Conservation (phyloP, 2,329 filamentous ascomycete genomes). For the Fusarium austroafricanum region DNA sequence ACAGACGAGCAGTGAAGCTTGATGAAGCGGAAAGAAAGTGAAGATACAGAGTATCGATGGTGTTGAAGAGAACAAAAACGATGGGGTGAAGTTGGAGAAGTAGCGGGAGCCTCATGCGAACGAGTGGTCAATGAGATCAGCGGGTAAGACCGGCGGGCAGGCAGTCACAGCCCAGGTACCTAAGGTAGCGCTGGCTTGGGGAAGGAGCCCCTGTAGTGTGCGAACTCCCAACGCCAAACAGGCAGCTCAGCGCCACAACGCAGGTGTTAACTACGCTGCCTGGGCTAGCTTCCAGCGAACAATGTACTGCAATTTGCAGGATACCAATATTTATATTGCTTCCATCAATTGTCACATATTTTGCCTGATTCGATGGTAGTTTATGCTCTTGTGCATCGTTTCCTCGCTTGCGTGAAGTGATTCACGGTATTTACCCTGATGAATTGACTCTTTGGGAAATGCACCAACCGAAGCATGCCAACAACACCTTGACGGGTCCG, state of each 20-base stretch:
- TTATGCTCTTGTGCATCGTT: not conserved
- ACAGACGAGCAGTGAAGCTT: not conserved
- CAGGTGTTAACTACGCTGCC: constrained; percentile 2
- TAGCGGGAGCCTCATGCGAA: constrained; percentile 11
- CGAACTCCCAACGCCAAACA: constrained; percentile 14
- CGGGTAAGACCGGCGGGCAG: constrained; percentile 7
- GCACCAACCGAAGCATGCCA: not conserved
- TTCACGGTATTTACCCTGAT: constrained; percentile 15
- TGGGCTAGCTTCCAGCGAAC: not conserved
- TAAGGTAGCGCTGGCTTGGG: not conserved
- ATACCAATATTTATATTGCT: not conserved
- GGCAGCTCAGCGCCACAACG: constrained; percentile 17
- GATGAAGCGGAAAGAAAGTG: constrained; percentile 5
- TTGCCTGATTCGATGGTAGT: not conserved
- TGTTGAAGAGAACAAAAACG: constrained; percentile 22
- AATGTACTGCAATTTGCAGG: too few species aligned
- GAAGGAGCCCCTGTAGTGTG: constrained; percentile 1
- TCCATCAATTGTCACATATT: not conserved
- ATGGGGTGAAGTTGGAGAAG: constrained; percentile 26
- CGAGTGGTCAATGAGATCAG: constrained; percentile 2
- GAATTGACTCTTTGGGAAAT: not conserved
- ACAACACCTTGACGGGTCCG: constrained; percentile 1
- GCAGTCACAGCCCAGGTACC: constrained; percentile 4
- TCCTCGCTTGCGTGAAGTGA: not conserved
- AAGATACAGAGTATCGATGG: constrained; percentile 37